phyloP scores from a whole-genome alignment of 495 filamentous ascomycete genomes.

The Aspergillus avenaceus region DNA sequence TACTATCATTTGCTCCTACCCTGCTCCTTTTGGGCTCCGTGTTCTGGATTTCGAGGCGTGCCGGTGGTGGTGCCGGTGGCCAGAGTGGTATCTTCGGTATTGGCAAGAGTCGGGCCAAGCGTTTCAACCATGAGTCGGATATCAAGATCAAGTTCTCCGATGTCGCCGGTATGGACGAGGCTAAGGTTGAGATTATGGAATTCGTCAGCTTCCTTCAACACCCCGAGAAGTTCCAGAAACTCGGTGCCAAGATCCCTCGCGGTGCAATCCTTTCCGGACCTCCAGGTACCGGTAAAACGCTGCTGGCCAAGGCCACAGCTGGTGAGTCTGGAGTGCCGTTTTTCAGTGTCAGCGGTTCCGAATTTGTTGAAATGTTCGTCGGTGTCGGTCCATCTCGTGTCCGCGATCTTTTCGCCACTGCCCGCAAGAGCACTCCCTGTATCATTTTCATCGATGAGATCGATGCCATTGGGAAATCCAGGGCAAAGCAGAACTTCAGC shows the following conservation, averaged over 20 bases:
- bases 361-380: slow-evolving; percentile 99
- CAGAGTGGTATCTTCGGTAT: slow-evolving; percentile 87
- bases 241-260: slow-evolving; percentile 95
- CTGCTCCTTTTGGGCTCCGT: slow-evolving; percentile 77
- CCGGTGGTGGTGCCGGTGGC: slow-evolving; percentile 59
- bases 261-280: slow-evolving; percentile 95
- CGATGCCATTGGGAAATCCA: slow-evolving; percentile 91
- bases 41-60: slow-evolving; percentile 66
- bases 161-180: slow-evolving; percentile 98
- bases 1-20: slow-evolving; percentile 83
- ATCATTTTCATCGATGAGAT: slow-evolving; percentile 99
- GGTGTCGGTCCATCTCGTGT: slow-evolving; percentile 95
- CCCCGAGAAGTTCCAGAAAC: slow-evolving; percentile 81
- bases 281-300: slow-evolving; percentile 95
- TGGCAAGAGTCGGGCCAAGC: slow-evolving; percentile 89
- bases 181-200: slow-evolving; percentile 98
- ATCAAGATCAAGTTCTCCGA: slow-evolving; percentile 96
- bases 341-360: slow-evolving; percentile 96
- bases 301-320: slow-evolving; percentile 94
- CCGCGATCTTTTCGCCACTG: slow-evolving; percentile 89
- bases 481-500: slow-evolving; percentile 68
- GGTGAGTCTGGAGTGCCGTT: slow-evolving; percentile 97
- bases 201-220: slow-evolving; percentile 95
- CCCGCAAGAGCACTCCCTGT: slow-evolving; percentile 92
- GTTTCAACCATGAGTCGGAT: slow-evolving; percentile 94